phyloP scores from a whole-genome alignment of 2,329 filamentous ascomycete genomes.

The Amesomyces nigricolor region DNA sequence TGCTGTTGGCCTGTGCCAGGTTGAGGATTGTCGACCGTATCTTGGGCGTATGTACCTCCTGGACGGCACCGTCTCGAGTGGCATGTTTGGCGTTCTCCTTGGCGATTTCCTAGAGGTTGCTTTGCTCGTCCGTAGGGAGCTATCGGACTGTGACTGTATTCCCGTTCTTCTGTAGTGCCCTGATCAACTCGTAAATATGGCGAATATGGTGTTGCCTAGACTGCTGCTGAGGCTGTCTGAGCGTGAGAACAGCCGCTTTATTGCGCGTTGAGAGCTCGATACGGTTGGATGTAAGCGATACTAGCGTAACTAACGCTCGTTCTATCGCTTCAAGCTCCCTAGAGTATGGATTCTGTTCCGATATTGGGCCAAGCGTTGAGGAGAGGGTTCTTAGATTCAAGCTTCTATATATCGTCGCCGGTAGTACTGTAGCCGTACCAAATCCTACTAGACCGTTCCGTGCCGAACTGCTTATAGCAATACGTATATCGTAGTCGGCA shows the following conservation, averaged over 20 bases:
- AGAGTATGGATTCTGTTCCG: neutral
- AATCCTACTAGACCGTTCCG: too few species aligned
- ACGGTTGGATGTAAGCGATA: neutral
- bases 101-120: neutral
- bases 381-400: too few species aligned
- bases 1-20: conserved; percentile 2
- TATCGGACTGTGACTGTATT: neutral
- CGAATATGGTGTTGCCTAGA: neutral
- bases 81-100: neutral
- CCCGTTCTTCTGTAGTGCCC: neutral
- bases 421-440: too few species aligned
- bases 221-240: neutral
- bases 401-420: too few species aligned
- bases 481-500: too few species aligned
- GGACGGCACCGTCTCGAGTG: neutral
- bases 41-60: neutral
- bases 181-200: neutral
- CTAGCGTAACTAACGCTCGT: neutral
- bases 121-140: neutral
- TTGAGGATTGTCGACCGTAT: conserved; percentile 10
- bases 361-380: too few species aligned
- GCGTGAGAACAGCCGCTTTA: conserved; percentile 3
- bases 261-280: neutral
- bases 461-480: too few species aligned
- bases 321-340: conserved; percentile 1